Percentiles rank a stretch among this genome's conserved stretches.
Conservation (phyloP, 306 rosid species). For the Morella rubra region DNA sequence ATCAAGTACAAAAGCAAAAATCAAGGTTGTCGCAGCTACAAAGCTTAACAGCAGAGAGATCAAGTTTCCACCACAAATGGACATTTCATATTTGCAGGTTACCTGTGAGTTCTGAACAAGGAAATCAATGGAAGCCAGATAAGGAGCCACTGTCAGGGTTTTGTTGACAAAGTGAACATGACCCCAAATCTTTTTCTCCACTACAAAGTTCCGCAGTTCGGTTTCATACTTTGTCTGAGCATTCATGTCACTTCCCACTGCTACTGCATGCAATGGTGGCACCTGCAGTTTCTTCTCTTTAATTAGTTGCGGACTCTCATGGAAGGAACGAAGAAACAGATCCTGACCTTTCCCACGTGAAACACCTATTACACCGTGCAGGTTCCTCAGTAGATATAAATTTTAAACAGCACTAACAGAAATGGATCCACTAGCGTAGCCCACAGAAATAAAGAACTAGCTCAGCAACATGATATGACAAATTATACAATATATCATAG, state of each 20-base stretch:
- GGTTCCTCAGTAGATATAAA: slow-evolving; percentile 24
- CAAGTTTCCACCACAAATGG: slow-evolving; percentile 17
- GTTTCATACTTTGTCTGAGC: slow-evolving; percentile 76
- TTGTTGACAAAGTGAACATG: slow-evolving; percentile 90
- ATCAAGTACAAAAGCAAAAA: neutral
- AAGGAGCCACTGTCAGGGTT: slow-evolving; percentile 89
- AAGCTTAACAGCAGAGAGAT: neutral
- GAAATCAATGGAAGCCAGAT: slow-evolving; percentile 84
- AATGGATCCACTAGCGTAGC: slow-evolving; percentile 2
- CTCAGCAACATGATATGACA: slow-evolving; percentile 3
- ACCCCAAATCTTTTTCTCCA: slow-evolving; percentile 69
- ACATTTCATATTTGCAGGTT: slow-evolving; percentile 17
- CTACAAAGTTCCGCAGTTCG: slow-evolving; percentile 69
- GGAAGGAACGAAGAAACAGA: slow-evolving; percentile 82
- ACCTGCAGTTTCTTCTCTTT: slow-evolving; percentile 74
- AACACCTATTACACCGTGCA: slow-evolving; percentile 58
- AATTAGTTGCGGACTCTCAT: slow-evolving; percentile 62
- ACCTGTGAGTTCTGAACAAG: slow-evolving; percentile 99
- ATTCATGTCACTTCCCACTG: slow-evolving; percentile 89
- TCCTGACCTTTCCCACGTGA: slow-evolving; percentile 97
- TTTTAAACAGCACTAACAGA: slow-evolving; percentile 2
- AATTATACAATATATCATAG: neutral
- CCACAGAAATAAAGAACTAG: slow-evolving; percentile 1
- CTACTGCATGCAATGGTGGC: slow-evolving; percentile 81
- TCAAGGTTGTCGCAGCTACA: neutral